These are phyloP conservation scores for Stephania japonica DNA, from an alignment of 164 flowering plant species.

Conservation along the genomic window DNA sequence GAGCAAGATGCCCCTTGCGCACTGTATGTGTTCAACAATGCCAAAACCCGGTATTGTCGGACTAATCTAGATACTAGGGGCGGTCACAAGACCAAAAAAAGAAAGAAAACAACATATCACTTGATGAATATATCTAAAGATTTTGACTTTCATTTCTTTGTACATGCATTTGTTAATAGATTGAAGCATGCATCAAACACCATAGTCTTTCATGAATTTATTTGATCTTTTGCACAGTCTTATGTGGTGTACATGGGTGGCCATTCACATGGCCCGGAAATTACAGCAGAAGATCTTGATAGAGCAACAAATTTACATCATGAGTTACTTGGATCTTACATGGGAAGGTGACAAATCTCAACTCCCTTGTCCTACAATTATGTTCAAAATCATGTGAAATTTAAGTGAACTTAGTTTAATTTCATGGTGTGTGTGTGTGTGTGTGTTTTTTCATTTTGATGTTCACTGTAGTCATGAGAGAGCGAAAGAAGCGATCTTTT, in stretches of 20 bases:
- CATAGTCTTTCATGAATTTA: not conserved
- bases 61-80: too few relatives aligned
- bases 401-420: not conserved
- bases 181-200: not conserved
- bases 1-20: too few relatives aligned
- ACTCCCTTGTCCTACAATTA: not conserved
- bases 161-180: not conserved
- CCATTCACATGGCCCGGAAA: slow-evolving; percentile 33
- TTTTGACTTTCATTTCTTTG: not conserved
- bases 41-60: too few relatives aligned
- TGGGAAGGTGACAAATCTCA: slow-evolving; percentile 35
- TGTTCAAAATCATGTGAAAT: too few relatives aligned
- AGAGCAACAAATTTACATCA: slow-evolving; percentile 38
- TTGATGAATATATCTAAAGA: too few relatives aligned
- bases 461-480: slow-evolving; percentile 10
- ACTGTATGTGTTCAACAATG: too few relatives aligned
- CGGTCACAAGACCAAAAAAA: too few relatives aligned
- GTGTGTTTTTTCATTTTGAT: not conserved
- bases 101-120: too few relatives aligned
- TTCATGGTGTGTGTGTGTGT: not conserved
- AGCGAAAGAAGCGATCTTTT: slow-evolving; percentile 13
- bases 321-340: slow-evolving; percentile 37
- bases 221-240: slow-evolving; percentile 24
- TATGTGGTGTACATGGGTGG: slow-evolving; percentile 60
- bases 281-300: slow-evolving; percentile 24